Evolutionary conservation across 441 rosid species (phyloP).

Genomic region (Erodium trifolium): DNA sequence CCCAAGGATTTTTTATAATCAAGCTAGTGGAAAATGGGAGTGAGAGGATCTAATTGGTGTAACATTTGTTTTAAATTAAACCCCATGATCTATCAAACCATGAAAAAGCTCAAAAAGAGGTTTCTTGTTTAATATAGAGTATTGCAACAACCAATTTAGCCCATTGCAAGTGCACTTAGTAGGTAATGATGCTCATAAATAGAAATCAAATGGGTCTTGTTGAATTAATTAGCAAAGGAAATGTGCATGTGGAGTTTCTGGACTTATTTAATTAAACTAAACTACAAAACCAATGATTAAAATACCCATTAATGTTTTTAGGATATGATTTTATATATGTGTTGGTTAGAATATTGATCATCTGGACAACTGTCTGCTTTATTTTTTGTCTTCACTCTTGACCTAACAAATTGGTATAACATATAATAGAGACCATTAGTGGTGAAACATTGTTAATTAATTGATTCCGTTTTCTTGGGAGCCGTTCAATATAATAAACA

Average conservation of each 20-base stretch:
- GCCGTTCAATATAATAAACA: constrained; percentile 26
- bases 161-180: no score
- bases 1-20: not conserved
- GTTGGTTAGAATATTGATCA: not conserved
- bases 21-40: not conserved
- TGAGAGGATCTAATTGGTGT: not conserved
- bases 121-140: no score
- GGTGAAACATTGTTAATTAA: not conserved
- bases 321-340: constrained; percentile 17
- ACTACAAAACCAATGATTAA: constrained; percentile 2
- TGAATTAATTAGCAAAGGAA: no score
- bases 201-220: no score
- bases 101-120: not conserved
- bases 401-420: constrained; percentile 19
- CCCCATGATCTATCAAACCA: not conserved
- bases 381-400: constrained; percentile 13
- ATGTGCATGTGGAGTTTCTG: not conserved
- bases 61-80: not conserved
- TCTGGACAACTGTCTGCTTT: constrained; percentile 1
- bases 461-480: constrained; percentile 33
- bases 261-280: not conserved
- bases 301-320: not conserved
- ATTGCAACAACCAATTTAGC: no score
- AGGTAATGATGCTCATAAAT: no score
- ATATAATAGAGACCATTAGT: no score